Base-by-base conservation (phyloP, 768 basidiomycete genomes). In the Tylopilus balloui region DNA sequence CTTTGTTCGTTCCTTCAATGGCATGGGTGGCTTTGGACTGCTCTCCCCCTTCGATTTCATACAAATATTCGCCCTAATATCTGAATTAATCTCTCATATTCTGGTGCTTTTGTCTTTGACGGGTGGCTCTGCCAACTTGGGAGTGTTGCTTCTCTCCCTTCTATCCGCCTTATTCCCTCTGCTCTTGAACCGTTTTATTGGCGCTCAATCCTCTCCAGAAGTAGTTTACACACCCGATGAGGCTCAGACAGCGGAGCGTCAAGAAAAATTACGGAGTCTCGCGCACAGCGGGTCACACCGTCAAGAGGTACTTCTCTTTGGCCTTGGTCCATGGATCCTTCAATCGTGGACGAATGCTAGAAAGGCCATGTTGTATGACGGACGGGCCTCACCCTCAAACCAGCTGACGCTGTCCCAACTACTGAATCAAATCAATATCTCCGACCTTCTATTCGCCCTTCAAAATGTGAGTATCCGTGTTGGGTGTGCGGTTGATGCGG, bases 311-410 rank as follows among this genome's bases (percentile, higher is more conserved):
- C 73, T 84, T 28, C 73, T 93, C 4, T 94, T 92, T 64, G 88
- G 88, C 4, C 75, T 94, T 14, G 84, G 82, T 11, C 84, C 88
- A 32, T 94, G 91, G 92, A 84, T 93, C 46, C 69, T 93, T 50
- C 75, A 79, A 47, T 79, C 81, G 7, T 94, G 91, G 91, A 76
- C 83, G 4, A 73, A 68, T 27, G 79, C 88, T 3, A 72, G 83
- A 56, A 78, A 73, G 61, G 67, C 79, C 17, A 77, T 83, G 38
- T 69, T 85, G 45, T 76, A 78, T 13, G 77, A 80, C 23, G 81
- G 84, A 56, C 74, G 73, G 50, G 53, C 61, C 63, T 73, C 57
- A 56, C 67, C 54, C 13, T 36, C 57, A 28, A 66, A 68, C 50
- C 65, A 70, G 37, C 69, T 69, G 45, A 71, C 76, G 37, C 67